Evolutionary conservation across 2,329 filamentous ascomycete species (phyloP), one percentile per base, ranked within the genome.

Genomic region (Zasmidium cellare): DNA sequence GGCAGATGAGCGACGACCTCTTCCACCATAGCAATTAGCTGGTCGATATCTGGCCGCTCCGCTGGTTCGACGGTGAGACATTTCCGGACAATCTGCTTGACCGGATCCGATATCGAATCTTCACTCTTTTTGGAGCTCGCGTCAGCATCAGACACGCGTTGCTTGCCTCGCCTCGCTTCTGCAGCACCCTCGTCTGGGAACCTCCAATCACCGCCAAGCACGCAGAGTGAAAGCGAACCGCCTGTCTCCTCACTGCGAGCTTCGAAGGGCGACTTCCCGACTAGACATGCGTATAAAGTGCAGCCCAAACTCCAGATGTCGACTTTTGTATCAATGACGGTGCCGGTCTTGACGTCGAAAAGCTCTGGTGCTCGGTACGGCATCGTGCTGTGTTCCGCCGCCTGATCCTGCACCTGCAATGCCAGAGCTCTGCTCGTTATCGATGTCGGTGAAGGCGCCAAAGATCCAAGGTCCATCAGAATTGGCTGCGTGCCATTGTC

Each of bases 301-400:
- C 94, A 97, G 52, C 94, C 94, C 20, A 99, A 79, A 16, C 91
- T 96, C 94, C 94, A 99, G 65, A 99, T 96, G 75, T 99, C 94
- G 44, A 96, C 91, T 73, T 97, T 97, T 12, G 92, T 96, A 76
- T 97, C 94, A 70, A 99, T 89, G 51, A 91, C 85, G 50, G 88
- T 87, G 62, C 91, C 93, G 2, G 92, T 97, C 77, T 96, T 96
- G 56, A 97, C 94, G 74, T 99, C 94, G 75, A 99, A 99, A 60
- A 99, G 87, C 76, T 99, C 94, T 0, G 94, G 94, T 1, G 94
- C 94, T 59, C 94, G 91, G 78, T 99, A 99, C 0, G 94, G 92
- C 93, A 99, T 97, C 44, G 94, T 99, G 64, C 88, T 93, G 80
- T 97, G 93, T 75, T 99, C 94, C 55, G 93, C 94, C 20, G 94